These are phyloP conservation scores for Penicillium psychrosexuale DNA, from an alignment of 2,329 filamentous ascomycete genomes.

Conservation along the genomic window DNA sequence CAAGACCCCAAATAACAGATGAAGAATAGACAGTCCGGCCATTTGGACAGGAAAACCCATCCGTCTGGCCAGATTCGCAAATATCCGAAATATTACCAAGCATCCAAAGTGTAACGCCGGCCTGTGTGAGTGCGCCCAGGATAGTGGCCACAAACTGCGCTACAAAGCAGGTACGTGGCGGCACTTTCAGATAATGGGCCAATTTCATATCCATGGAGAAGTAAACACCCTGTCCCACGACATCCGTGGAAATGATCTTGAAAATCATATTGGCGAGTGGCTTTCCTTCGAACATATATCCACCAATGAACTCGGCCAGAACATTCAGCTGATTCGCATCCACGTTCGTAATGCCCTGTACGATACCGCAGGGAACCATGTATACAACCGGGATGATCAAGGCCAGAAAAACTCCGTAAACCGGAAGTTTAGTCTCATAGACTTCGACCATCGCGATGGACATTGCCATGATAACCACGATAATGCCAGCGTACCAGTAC, in stretches of 20 bases:
- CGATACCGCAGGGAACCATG: conserved; percentile 46
- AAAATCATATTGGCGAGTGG: conserved; percentile 49
- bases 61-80: conserved; percentile 41
- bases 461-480: conserved; percentile 31
- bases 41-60: conserved; percentile 50
- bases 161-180: conserved; percentile 48
- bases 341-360: conserved; percentile 46
- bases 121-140: conserved; percentile 47
- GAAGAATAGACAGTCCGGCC: conserved; percentile 51
- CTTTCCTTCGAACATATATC: conserved; percentile 45
- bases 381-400: conserved; percentile 44
- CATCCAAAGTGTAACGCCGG: conserved; percentile 39
- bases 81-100: conserved; percentile 43
- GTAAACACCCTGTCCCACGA: conserved; percentile 46
- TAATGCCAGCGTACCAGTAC: conserved; percentile 45
- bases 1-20: conserved; percentile 52
- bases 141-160: conserved; percentile 50
- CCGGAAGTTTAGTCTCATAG: conserved; percentile 44
- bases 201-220: conserved; percentile 53
- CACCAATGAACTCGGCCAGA: conserved; percentile 45
- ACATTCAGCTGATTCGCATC: conserved; percentile 46
- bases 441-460: conserved; percentile 39
- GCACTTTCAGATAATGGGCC: conserved; percentile 52
- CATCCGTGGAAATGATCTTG: conserved; percentile 44
- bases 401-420: conserved; percentile 44